Percentiles rank a stretch among this genome's conserved stretches.
Evolutionary conservation across 306 rosid species (phyloP).

Genomic region (Citrullus colocynthis): DNA sequence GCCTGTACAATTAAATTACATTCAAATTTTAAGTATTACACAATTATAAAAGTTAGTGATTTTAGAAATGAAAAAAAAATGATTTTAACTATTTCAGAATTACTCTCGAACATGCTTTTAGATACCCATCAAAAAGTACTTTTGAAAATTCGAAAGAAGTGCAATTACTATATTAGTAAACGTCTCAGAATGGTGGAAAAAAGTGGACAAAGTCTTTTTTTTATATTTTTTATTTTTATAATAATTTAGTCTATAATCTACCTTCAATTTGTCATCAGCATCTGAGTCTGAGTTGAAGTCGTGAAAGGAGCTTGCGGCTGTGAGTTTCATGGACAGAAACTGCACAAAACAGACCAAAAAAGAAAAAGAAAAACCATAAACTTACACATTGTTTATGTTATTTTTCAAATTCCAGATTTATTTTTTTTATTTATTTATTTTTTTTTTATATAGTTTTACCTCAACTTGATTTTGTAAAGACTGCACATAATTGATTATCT

Average conservation of each 20-base stretch:
- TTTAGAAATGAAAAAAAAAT: too few relatives aligned
- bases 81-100: too few relatives aligned
- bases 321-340: slow-evolving; percentile 91
- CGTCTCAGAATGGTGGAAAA: too few relatives aligned
- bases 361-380: background rate
- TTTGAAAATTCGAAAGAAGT: too few relatives aligned
- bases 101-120: too few relatives aligned
- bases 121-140: too few relatives aligned
- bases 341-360: slow-evolving; percentile 18
- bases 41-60: too few relatives aligned
- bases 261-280: slow-evolving; percentile 66
- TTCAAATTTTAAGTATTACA: background rate
- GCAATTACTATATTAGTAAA: too few relatives aligned
- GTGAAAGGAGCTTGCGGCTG: slow-evolving; percentile 74
- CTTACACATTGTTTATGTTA: background rate
- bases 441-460: slow-evolving; percentile 22
- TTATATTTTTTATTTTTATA: too few relatives aligned
- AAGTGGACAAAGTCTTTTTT: too few relatives aligned
- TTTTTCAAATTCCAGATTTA: background rate
- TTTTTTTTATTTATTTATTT: background rate
- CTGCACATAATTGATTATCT: slow-evolving; percentile 90
- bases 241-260: background rate
- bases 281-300: slow-evolving; percentile 81
- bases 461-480: slow-evolving; percentile 97
- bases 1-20: slow-evolving; percentile 21